Base-by-base conservation (phyloP, 805 yeast species). In the Ogataea henricii region DNA sequence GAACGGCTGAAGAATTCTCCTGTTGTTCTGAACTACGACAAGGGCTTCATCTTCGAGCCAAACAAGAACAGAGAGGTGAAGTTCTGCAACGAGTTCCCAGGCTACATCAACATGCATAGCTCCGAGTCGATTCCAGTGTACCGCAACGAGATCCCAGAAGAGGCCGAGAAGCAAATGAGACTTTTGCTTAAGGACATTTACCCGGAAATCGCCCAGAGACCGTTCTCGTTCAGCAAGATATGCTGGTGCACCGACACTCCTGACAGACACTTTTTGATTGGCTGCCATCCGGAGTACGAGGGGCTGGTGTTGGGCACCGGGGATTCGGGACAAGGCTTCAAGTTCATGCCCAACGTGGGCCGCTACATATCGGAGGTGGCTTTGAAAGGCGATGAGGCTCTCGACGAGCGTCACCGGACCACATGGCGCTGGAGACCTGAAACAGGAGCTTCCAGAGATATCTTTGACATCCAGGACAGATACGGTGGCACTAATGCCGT, bases 281-380 rank as follows among this genome's bases (percentile, higher is more conserved):
- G 71, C 48, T 52, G 52, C 20, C 60, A 67, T n/a, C 78, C 78
- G 3, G 49, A 52, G 1, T 48, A 51, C 14, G 40, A 50, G 2
- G 67, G 64, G 25, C 59, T 73, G 1, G 61, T 53, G 42, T 66
- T 74, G 12, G 76, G 74, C 0, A 63, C 73, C 9, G 79, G 79
- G n/a, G 78, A 73, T 52, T 67, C 77, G 3, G 76, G 78, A 10
- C 78, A 74, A 53, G 75, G 67, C 4, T 74, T 67, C 55, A 74
- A 74, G 55, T 71, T 67, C 40, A 53, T 74, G 47, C 79, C 79
- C 16, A 68, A 61, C 32, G 70, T 74, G 42, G 78, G 79, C 1
- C 63, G 65, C 41, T 74, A 73, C 47, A 71, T 74, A 13, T 38
- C 52, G 2, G 56, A 56, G 18, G 60, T 70, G 13, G 62, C 62